Evolutionary conservation across 1,284 basidiomycete species (phyloP).

Genomic region (Amylostereum areolatum): DNA sequence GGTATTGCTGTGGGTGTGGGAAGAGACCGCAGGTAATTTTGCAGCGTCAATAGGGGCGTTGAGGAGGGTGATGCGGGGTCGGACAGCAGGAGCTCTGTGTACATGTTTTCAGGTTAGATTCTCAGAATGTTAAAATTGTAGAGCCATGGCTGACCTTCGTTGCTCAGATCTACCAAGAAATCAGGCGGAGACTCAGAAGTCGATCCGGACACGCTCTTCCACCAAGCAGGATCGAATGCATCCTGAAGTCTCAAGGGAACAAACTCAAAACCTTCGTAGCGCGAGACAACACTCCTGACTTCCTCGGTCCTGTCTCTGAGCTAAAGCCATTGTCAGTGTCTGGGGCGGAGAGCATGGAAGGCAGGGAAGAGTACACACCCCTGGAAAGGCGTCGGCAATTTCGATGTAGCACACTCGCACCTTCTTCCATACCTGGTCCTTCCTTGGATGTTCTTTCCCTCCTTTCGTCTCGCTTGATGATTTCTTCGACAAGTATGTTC

Average conservation of each 20-base stretch:
- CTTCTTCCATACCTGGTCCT: constrained; percentile 55
- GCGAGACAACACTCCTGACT: constrained; percentile 37
- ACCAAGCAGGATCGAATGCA: constrained; percentile 69
- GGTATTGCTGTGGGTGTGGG: constrained; percentile 75
- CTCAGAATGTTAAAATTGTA: background rate
- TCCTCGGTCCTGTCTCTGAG: constrained; percentile 49
- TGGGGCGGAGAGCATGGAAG: too few relatives aligned
- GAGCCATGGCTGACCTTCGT: constrained; percentile 39
- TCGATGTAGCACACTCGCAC: constrained; percentile 67
- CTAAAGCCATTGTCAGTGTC: constrained; percentile 28
- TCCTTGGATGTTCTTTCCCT: constrained; percentile 62
- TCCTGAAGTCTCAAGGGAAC: constrained; percentile 59
- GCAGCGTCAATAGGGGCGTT: constrained; percentile 46
- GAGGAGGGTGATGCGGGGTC: constrained; percentile 6
- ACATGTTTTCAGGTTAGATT: constrained; percentile 12
- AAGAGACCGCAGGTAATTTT: constrained; percentile 58
- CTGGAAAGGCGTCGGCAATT: constrained; percentile 51
- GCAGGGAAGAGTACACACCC: constrained; percentile 35
- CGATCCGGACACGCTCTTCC: constrained; percentile 38
- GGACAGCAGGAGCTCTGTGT: constrained; percentile 22
- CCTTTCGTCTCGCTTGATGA: constrained; percentile 32
- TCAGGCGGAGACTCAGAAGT: constrained; percentile 13
- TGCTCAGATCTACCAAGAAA: constrained; percentile 38
- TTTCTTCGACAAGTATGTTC: constrained; percentile 47
- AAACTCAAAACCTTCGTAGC: constrained; percentile 50